Evolutionary conservation across 805 yeast species (phyloP).

Genomic region (Nakazawaea holstii): DNA sequence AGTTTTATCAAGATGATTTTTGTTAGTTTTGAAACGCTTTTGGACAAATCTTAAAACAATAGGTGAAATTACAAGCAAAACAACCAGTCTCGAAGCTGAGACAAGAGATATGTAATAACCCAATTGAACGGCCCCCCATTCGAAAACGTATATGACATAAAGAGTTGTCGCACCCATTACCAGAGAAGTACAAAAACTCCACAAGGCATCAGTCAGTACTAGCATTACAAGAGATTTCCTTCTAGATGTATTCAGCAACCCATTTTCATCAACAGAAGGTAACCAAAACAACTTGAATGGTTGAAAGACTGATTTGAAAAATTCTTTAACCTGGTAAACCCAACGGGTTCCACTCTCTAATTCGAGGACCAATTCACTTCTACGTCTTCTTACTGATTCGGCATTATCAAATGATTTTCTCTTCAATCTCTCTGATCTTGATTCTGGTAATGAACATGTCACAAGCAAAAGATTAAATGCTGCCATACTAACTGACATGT

Average conservation of each 20-base stretch:
- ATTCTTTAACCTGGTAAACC: background rate
- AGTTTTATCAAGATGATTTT: slow-evolving; percentile 38
- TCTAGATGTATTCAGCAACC: slow-evolving; percentile 15
- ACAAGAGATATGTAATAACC: slow-evolving; percentile 45
- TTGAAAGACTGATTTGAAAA: background rate
- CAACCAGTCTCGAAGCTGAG: slow-evolving; percentile 40
- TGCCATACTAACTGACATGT: slow-evolving; percentile 13
- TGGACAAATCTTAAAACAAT: slow-evolving; percentile 28
- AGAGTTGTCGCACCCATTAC: slow-evolving; percentile 33
- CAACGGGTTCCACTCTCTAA: background rate
- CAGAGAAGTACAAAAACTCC: slow-evolving; percentile 28
- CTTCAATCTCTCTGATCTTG: slow-evolving; percentile 45
- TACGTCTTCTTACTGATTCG: slow-evolving; percentile 18
- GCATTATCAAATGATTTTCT: slow-evolving; percentile 29
- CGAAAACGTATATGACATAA: slow-evolving; percentile 39
- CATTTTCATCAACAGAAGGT: slow-evolving; percentile 24
- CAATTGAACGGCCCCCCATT: slow-evolving; percentile 43
- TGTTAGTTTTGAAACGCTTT: slow-evolving; percentile 25
- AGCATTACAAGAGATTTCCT: slow-evolving; percentile 35
- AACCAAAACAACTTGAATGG: slow-evolving; percentile 46
- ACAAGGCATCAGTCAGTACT: slow-evolving; percentile 33
- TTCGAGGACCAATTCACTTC: background rate
- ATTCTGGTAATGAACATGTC: slow-evolving; percentile 41
- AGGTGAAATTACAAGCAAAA: slow-evolving; percentile 42
- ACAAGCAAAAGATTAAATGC: slow-evolving; percentile 26